phyloP scores from a whole-genome alignment of 208 protist species.

The Acanthamoeba culbertsoni region DNA sequence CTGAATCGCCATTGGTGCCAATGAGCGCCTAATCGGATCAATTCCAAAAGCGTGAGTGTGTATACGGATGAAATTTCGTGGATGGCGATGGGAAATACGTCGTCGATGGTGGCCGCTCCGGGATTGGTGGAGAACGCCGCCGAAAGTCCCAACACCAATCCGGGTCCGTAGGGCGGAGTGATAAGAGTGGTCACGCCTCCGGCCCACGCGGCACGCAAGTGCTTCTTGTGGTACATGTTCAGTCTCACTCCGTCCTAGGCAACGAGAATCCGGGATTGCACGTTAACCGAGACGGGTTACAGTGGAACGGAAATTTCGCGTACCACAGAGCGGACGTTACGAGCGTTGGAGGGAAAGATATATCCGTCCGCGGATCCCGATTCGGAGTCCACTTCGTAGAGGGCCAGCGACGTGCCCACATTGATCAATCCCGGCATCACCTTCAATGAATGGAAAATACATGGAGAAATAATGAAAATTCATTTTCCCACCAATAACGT shows the following conservation, averaged over 20 bases:
- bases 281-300: no score
- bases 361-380: not conserved
- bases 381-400: conserved; percentile 53
- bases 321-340: not conserved
- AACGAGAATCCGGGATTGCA: no score
- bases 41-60: no score
- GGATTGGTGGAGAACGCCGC: not conserved
- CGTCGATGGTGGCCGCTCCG: not conserved
- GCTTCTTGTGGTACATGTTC: not conserved
- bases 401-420: not conserved
- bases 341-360: not conserved
- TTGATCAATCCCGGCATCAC: conserved; percentile 57
- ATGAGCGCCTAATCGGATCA: no score
- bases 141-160: not conserved
- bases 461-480: no score
- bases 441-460: no score
- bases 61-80: no score
- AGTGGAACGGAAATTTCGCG: no score
- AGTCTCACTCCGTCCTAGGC: not conserved
- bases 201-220: not conserved
- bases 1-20: not conserved
- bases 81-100: not conserved
- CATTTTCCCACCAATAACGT: no score
- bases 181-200: not conserved
- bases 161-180: not conserved